Base-by-base conservation (phyloP, 192 early-diverging fungal species). In the Rhizoclosmatium globosum region DNA sequence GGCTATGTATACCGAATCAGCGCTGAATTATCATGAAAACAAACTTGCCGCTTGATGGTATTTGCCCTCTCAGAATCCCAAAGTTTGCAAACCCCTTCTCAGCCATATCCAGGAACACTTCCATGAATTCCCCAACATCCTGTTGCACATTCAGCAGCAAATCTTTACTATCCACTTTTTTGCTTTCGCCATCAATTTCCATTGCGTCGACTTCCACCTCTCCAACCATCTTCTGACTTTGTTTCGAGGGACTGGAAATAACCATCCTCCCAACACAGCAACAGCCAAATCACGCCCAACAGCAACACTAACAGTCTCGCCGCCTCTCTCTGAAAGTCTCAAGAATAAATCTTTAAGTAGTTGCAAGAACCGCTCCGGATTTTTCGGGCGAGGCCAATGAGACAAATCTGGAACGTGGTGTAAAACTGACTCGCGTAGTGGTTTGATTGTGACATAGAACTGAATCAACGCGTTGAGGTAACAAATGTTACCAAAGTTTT, bases 401-500 rank as follows among this genome's bases (percentile, higher is more conserved):
- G 62, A 56, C 60, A 23, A 21, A 7, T 19, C 23, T 31, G 9
- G 60, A 0, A 62, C 4, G 60, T 71, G 47, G 23, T 38, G 47
- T 15, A 79, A 46, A 21, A 79, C 23, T 1, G 61, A 13, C 21
- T 71, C 53, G 2, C 77, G 68, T 4, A 79, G 47, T 23, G 77
- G 77, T 31, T 64, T 79, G 69, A 79, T 64, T 39, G 69, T 79
- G 9, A 56, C 23, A 44, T 72, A 79, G 47, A 72, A 79, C 43
- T 79, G 77, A 21, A 79, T 43, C 2, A 79, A 47, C 17, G 77
- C 56, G 42, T 79, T 79, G 50, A 79, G 21, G 62, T 79, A 79
- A 61, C 77, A 79, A 47, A 73, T 71, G n/a, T 71, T 71, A 4
- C 77, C 77, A 71, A 79, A 72, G 47, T 79, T 79, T 23, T 73